Evolutionary conservation across 2,329 filamentous ascomycete genomes (phyloP).

Genomic region (Colletotrichum simmondsii): DNA sequence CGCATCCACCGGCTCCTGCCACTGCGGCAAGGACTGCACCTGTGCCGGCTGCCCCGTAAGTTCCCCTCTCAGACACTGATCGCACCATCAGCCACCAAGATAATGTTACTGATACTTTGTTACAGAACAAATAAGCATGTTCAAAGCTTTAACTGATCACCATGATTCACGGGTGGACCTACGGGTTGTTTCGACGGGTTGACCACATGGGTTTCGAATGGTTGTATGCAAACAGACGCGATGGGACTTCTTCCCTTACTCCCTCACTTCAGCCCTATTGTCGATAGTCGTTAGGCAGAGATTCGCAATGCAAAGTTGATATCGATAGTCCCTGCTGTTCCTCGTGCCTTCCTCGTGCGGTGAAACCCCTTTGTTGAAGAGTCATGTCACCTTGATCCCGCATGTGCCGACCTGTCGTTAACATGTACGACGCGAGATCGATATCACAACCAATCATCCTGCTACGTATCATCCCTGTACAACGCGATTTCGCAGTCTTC

Average conservation of each 20-base stretch:
- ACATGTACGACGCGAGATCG: background rate
- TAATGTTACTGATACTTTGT: background rate
- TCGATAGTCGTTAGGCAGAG: background rate
- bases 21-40: conserved; percentile 54
- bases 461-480: background rate
- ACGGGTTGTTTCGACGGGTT: background rate
- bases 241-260: background rate
- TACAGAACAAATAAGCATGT: conserved; percentile 28
- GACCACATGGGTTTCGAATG: background rate
- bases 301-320: background rate
- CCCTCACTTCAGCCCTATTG: background rate
- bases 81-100: background rate
- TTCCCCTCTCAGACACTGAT: conserved; percentile 27
- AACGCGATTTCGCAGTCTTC: background rate
- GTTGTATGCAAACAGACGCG: background rate
- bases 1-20: conserved; percentile 51
- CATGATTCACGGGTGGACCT: background rate
- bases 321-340: background rate
- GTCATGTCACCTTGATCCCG: background rate
- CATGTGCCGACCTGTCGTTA: background rate
- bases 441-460: background rate
- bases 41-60: conserved; percentile 56
- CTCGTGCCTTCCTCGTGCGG: background rate
- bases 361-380: background rate
- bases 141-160: background rate